Base-by-base conservation (phyloP, 805 yeast genomes). In the Starmerella sp. region DNA sequence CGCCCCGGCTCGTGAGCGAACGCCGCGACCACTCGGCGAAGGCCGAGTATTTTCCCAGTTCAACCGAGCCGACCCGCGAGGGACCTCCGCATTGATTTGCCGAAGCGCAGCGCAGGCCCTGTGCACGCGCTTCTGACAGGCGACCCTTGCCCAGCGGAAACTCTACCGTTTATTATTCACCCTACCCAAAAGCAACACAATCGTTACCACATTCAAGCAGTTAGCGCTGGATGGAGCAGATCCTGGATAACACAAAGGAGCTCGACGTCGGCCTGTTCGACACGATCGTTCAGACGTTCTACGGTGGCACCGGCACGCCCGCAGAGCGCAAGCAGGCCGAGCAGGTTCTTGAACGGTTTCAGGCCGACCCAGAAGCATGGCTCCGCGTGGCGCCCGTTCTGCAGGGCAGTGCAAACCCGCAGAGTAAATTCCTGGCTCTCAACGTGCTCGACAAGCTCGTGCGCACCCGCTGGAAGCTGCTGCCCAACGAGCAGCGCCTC, bases 281-380 rank as follows among this genome's bases (percentile, higher is more conserved):
- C 71, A 81, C 77, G 54, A 84, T 90, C 30, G 97, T 91, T 34
- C 84, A 81, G 54, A 78, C 91, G 6, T 88, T 93, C 67, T 93
- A 85, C 71, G 93, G 95, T 4, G 91, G 95, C 39, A 51, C 57
- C 17, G 58, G 58, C 7, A 69, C 73, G 10, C 74, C 71, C 28
- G 75, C 73, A n/a, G 82, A 78, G 54, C 72, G 71, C 49, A 68
- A 71, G 51, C 65, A 65, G 36, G 75, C 75, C 14, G 73, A 72
- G 54, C 60, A 57, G 30, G 71, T 71, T 7, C 62, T 72, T 53
- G 70, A 70, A 43, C 62, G 64, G 70, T 90, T 93, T 69, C 96
- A 93, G 70, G 95, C 88, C 59, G 85, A 89, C 69, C 95, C 93
- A 3, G 96, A 91, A 63, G 84, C 97, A 30, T 93, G 99, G 99